phyloP scores from a whole-genome alignment of 176 grass and related monocot species.

The Eleusine indica region DNA sequence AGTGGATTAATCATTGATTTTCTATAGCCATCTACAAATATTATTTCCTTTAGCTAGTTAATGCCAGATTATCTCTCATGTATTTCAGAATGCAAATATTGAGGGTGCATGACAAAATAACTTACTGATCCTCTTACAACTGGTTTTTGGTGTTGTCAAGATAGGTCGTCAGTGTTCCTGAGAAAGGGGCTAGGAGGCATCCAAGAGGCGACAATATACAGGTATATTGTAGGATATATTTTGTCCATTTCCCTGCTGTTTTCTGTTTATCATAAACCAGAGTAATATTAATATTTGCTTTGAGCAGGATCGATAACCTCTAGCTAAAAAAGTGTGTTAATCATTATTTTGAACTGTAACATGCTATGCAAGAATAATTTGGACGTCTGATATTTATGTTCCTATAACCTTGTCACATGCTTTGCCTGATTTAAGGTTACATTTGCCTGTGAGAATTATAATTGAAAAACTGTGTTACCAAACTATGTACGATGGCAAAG shows the following conservation, averaged over 20 bases:
- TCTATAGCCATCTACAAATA: background rate
- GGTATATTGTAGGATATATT: slow-evolving; percentile 32
- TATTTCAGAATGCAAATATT: slow-evolving; percentile 1
- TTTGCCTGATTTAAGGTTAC: background rate
- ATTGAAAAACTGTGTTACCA: background rate
- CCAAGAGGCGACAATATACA: slow-evolving; percentile 77
- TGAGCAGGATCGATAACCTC: background rate
- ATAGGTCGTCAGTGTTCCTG: slow-evolving; percentile 84
- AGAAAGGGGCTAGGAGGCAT: slow-evolving; percentile 84
- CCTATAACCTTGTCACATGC: slow-evolving; percentile 15
- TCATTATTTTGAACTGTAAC: background rate
- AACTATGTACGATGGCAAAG: background rate
- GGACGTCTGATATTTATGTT: background rate
- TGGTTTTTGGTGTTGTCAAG: slow-evolving; percentile 43
- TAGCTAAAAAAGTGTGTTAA: background rate
- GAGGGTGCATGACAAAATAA: background rate
- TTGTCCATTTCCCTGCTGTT: background rate
- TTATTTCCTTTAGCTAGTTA: background rate
- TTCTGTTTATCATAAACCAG: background rate
- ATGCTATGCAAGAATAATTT: background rate
- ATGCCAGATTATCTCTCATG: background rate
- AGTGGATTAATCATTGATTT: background rate
- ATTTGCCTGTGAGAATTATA: background rate
- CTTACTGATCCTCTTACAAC: slow-evolving; percentile 27
- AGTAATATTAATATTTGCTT: background rate